Base-by-base conservation (phyloP, 2,329 filamentous ascomycete species). In the Parastagonospora avenae region DNA sequence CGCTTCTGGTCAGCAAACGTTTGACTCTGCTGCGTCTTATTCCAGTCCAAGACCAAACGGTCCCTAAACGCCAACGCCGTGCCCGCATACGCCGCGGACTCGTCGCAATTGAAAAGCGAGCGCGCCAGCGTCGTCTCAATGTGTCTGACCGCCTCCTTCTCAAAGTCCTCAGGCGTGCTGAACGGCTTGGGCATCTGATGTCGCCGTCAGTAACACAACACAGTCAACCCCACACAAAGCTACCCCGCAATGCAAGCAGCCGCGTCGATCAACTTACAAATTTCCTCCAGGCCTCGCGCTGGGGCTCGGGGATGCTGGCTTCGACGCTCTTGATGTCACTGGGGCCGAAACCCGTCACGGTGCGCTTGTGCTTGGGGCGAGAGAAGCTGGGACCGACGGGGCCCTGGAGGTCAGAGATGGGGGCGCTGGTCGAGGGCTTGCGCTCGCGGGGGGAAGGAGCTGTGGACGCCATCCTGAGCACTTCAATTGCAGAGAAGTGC, bases 21-120 rank as follows among this genome's bases (percentile, higher is more conserved):
- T 77, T 99, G 94, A 54, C 88, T 88, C 79, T 99, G 94, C 79
- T 99, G 94, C 40, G 94, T 99, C 77, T 88, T 92, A 79, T 97
- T 99, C 94, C 94, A 99, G 63, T 96, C 91, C 57, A 94, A 87
- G 68, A 99, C 88, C 71, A 99, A 81, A 45, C 92, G 88, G 74
- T 99, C 93, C 68, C 94, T 86, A 77, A 99, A 93, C 24, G 94
- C 93, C 67, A 99, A 79, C 60, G 91, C 91, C 37, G 92, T 91
- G 59, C 93, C 94, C 7, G 90, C 86, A 76, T 99, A 99, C 29
- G 92, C 92, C 46, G 94, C 94, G 47, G 81, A 75, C 77, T 99
- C 94, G 79, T 99, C 92, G 77, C 94, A 99, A 77, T 99, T 99
- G 84, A 93, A 97, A 74, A 99, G 85, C 69, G 92, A 97, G 54